phyloP scores from a whole-genome alignment of 2,329 filamentous ascomycete species.

The Volutella citrinella region DNA sequence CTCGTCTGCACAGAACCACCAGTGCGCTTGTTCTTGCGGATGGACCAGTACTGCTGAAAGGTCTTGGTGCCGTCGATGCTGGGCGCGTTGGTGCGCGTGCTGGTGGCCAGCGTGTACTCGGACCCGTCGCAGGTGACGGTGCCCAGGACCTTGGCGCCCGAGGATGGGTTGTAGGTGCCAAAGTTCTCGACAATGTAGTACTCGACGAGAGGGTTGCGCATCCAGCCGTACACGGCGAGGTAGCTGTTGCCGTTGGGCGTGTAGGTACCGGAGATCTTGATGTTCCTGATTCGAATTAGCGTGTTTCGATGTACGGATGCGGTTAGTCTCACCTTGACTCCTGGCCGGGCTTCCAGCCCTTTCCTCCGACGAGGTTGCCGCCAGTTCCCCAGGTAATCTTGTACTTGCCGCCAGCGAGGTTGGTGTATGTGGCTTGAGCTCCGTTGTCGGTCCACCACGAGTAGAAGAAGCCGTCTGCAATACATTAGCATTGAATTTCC shows the following conservation, averaged over 20 bases:
- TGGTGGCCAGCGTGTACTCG: too few species aligned
- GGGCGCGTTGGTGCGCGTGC: constrained; percentile 37
- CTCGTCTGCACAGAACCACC: constrained; percentile 46
- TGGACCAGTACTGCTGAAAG: constrained; percentile 51
- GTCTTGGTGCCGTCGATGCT: constrained; percentile 46
- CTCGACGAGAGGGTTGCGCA: constrained; percentile 34
- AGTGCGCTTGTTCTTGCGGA: constrained; percentile 45
- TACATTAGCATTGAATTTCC: background rate
- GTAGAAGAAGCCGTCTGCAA: constrained; percentile 36
- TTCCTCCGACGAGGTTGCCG: constrained; percentile 21
- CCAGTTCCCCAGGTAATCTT: constrained; percentile 39
- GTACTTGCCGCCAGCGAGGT: constrained; percentile 41
- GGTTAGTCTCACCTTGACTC: constrained; percentile 41
- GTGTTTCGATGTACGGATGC: constrained; percentile 14
- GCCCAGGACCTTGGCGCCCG: constrained; percentile 38
- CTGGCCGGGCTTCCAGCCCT: constrained; percentile 19
- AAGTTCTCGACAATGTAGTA: constrained; percentile 39
- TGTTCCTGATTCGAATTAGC: too few species aligned
- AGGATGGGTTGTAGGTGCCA: constrained; percentile 28
- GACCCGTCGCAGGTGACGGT: too few species aligned
- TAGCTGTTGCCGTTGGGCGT: constrained; percentile 35
- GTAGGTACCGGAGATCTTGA: too few species aligned
- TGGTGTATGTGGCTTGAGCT: constrained; percentile 41
- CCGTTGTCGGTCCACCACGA: constrained; percentile 46
- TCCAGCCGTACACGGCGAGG: constrained; percentile 39